Percentiles rank a stretch among this genome's conserved stretches.
phyloP scores from a whole-genome alignment of 768 basidiomycete species.

The Lentinula sp. region DNA sequence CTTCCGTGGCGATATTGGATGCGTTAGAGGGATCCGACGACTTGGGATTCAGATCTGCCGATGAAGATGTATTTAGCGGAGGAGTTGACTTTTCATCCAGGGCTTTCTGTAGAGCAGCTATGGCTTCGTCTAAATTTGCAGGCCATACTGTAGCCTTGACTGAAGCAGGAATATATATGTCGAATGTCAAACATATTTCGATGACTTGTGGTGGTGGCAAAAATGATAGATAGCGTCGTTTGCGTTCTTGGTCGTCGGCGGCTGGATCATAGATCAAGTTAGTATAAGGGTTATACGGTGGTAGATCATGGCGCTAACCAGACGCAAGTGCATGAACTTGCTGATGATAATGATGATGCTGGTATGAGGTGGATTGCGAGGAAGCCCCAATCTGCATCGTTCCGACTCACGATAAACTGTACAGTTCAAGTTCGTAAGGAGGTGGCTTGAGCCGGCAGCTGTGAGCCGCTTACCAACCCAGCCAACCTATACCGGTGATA shows the following conservation, averaged over 20 bases:
- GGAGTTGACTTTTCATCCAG: slow-evolving; percentile 12
- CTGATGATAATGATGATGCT: neutral
- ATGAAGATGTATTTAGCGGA: slow-evolving; percentile 12
- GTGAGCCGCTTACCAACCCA: neutral
- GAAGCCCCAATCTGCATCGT: neutral
- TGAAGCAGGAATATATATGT: slow-evolving; percentile 61
- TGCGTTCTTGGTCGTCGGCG: slow-evolving; percentile 50
- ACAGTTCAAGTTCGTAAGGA: neutral
- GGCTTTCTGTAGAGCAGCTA: slow-evolving; percentile 43
- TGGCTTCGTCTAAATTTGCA: slow-evolving; percentile 57
- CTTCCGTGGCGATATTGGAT: neutral
- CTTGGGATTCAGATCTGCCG: neutral
- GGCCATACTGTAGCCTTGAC: slow-evolving; percentile 71
- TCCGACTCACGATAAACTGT: neutral
- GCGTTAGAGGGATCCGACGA: neutral
- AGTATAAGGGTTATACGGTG: neutral
- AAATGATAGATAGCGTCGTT: slow-evolving; percentile 64
- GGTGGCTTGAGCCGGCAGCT: neutral
- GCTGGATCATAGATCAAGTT: neutral
- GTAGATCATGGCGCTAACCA: neutral
- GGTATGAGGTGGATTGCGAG: neutral
- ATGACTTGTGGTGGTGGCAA: slow-evolving; percentile 68
- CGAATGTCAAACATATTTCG: slow-evolving; percentile 71
- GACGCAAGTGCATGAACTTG: neutral
- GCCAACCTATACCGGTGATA: neutral